A percentile compares a stretch with the other conserved stretches of the same genome.
Conservation (phyloP, 305 asterid species). For the Fraxinus ornus region DNA sequence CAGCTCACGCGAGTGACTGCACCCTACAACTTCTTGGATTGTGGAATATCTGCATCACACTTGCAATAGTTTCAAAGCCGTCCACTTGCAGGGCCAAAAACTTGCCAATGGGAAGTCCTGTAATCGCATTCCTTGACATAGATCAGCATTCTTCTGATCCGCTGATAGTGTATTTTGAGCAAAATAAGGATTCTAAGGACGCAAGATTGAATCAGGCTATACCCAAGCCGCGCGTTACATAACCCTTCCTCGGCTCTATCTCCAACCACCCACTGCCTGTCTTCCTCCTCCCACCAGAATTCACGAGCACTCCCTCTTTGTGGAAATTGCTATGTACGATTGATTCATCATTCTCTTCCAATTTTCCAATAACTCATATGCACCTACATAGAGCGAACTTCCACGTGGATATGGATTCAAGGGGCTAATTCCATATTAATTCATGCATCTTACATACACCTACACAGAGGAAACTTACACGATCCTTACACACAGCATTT, state of each 20-base stretch:
- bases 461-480: neutral
- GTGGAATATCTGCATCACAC: neutral
- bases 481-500: neutral
- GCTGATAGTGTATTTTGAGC: neutral
- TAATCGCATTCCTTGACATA: neutral
- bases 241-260: neutral
- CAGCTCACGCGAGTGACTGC: neutral
- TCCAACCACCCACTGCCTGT: neutral
- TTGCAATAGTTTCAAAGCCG: neutral
- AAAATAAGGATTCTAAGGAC: neutral
- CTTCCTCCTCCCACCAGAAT: neutral
- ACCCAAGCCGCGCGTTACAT: too few species aligned
- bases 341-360: neutral
- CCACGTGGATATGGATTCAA: neutral
- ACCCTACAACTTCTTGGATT: neutral
- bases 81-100: neutral
- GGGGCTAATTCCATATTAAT: neutral
- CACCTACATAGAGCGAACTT: neutral
- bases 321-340: too few species aligned
- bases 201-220: conserved; percentile 6
- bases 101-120: neutral
- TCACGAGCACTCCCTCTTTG: neutral
- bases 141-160: neutral
- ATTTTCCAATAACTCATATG: neutral
- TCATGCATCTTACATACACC: neutral